phyloP scores from a whole-genome alignment of 768 basidiomycete genomes.

The Fistulinella prunicolor region DNA sequence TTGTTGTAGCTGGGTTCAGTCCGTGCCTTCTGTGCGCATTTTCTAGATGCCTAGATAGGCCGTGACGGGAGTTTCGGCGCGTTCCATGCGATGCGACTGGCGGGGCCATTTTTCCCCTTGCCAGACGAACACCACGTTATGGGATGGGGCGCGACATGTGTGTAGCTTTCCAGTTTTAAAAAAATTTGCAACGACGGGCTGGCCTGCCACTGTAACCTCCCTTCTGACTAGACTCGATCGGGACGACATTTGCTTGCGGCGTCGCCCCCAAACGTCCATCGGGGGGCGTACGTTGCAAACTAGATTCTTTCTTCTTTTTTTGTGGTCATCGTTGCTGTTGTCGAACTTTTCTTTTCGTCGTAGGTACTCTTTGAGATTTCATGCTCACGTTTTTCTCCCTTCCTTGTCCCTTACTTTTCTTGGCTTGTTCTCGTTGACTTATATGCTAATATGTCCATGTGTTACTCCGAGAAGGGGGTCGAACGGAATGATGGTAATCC shows the following conservation, averaged over 20 bases:
- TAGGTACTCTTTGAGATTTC: neutral
- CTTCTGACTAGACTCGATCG: neutral
- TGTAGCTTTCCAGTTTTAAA: neutral
- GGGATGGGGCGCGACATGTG: too few species aligned
- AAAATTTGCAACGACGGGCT: slow-evolving; percentile 17
- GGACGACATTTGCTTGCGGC: neutral
- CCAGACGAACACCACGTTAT: too few species aligned
- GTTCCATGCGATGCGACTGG: neutral
- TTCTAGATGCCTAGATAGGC: slow-evolving; percentile 20
- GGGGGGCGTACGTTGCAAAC: too few species aligned
- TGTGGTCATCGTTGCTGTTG: too few species aligned
- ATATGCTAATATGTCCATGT: neutral
- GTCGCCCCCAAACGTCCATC: neutral
- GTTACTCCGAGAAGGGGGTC: too few species aligned
- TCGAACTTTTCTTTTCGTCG: too few species aligned
- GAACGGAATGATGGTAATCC: neutral
- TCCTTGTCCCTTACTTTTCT: neutral
- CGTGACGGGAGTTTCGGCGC: slow-evolving; percentile 8
- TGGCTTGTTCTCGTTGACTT: neutral
- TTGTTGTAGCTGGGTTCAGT: slow-evolving; percentile 20
- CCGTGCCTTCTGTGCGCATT: slow-evolving; percentile 26
- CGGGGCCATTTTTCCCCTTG: too few species aligned
- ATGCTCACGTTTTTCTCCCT: neutral
- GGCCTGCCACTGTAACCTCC: slow-evolving; percentile 13
- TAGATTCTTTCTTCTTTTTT: too few species aligned